Evolutionary conservation across 306 rosid genomes (phyloP), one percentile per base, ranked within the genome.

Genomic region (Myrica gale): DNA sequence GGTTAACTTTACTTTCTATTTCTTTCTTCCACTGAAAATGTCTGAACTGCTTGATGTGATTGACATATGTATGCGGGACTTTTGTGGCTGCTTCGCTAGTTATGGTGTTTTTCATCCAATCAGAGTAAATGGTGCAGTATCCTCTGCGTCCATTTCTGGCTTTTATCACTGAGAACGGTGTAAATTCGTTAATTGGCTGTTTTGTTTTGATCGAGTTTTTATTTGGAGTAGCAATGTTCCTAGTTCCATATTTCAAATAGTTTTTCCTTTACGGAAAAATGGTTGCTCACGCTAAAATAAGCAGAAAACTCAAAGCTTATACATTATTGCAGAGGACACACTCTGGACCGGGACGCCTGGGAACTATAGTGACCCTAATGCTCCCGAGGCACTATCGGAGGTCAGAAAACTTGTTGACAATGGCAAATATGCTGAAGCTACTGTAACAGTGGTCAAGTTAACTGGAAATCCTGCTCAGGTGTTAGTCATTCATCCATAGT

Each of bases 261-360:
- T 65, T 13, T 16, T 65, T 4, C 19, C 19, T 37, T 3, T 6
- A 7, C 21, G 44, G 44, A 63, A 37, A 57, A 15, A 63, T 3
- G 44, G 19, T 37, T 39, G 47, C 39, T 63, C 47, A 32, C 42
- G 68, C 44, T 19, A 32, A 21, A 42, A 65, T 65, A 5, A 65
- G 15, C 50, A 65, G 70, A 65, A 48, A 41, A 70, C 20, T 77
- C 53, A 57, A 17, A n/a, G 45, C 2, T 9, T 43, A 39, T 1
- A 37, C n/a, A 46, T 55, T 57, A 17, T 50, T 69, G 72, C 71
- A 91, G 96, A 92, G 85, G 97, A 92, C 55, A 92, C 97, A 21
- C 91, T 92, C 23, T 92, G 96, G 96, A 90, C 97, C 26, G 97
- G 97, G 50, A 81, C 77, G 1, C 97, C 97, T 2, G 89, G 87